phyloP scores from a whole-genome alignment of 1,284 basidiomycete species.

The Paramarasmius palmivorus region DNA sequence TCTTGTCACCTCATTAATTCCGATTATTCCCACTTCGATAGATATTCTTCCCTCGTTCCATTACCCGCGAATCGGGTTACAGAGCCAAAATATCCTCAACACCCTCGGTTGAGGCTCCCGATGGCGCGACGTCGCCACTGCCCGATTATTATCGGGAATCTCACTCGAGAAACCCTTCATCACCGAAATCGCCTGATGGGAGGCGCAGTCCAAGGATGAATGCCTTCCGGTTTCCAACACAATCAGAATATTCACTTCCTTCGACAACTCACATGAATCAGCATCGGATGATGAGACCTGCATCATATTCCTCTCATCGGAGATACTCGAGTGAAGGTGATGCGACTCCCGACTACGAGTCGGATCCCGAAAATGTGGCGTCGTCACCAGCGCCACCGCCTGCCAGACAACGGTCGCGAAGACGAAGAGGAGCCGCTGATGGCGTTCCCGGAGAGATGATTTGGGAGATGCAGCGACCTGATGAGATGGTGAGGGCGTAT shows the following conservation, averaged over 20 bases:
- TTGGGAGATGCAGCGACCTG: slow-evolving; percentile 10
- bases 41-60: slow-evolving; percentile 77
- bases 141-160: slow-evolving; percentile 25
- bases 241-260: slow-evolving; percentile 6
- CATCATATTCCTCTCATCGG: slow-evolving; percentile 17
- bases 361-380: slow-evolving; percentile 29
- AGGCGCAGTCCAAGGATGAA: slow-evolving; percentile 8
- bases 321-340: slow-evolving; percentile 22
- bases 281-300: background rate
- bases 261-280: slow-evolving; percentile 4
- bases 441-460: slow-evolving; percentile 2
- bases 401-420: slow-evolving; percentile 7
- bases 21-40: slow-evolving; percentile 22
- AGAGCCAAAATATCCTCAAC: slow-evolving; percentile 33
- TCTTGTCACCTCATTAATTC: background rate
- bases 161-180: slow-evolving; percentile 19
- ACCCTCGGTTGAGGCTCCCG: slow-evolving; percentile 22
- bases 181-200: slow-evolving; percentile 17
- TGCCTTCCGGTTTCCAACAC: slow-evolving; percentile 13
- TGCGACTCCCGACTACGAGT: slow-evolving; percentile 30
- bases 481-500: slow-evolving; percentile 2
- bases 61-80: slow-evolving; percentile 62
- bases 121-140: slow-evolving; percentile 23
- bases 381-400: slow-evolving; percentile 14
- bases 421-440: background rate